Base-by-base conservation (phyloP, 2,329 filamentous ascomycete species). In the Aurifilum marmelostoma region DNA sequence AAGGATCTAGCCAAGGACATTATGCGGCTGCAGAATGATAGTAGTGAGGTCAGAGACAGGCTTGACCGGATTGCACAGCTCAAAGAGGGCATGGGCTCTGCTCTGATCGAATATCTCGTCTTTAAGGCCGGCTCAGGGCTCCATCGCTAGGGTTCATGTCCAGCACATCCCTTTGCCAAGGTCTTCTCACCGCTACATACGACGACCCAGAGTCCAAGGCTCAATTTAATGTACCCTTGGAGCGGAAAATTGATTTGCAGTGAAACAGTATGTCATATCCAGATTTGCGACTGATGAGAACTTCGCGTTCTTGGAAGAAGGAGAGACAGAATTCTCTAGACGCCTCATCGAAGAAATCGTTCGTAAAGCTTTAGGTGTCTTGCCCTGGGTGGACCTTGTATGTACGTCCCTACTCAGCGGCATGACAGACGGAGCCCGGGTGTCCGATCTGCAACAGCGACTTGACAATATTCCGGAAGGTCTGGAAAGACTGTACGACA, bases 341-440 rank as follows among this genome's bases (percentile, higher is more conserved):
- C 11, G 29, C 18, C 56, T 60, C 18, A 8, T 60, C 6, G 27
- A 60, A 32, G 16, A 34, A 14, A 14, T 60, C n/a, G 56, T 60
- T 21, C 29, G 56, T 14, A 29, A 60, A 60, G 56, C 56, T 11
- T 60, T 27, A 3, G 56, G 56, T 21, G 56, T 60, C 27, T 60
- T 60, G n/a, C 56, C 37, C 27, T 60, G 56, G 56, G 56, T 60
- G 11, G 24, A 60, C 5, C 56, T 60, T n/a, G 56, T 60, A 2
- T 21, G 16, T 14, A 60, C 56, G 8, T 60, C 56, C 24, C 27
- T 60, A 3, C 27, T 60, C n/a, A 14, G 37, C 3, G 56, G 56
- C 24, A 60, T 60, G 27, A n/a, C 9, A 34, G 27, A 3, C 6
- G 56, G 56, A 2, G 56, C 34, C 27, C 24, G 56, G 34, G 56